Conservation (phyloP, 352 stramenopile species). For the Phytopythium oedochilum region DNA sequence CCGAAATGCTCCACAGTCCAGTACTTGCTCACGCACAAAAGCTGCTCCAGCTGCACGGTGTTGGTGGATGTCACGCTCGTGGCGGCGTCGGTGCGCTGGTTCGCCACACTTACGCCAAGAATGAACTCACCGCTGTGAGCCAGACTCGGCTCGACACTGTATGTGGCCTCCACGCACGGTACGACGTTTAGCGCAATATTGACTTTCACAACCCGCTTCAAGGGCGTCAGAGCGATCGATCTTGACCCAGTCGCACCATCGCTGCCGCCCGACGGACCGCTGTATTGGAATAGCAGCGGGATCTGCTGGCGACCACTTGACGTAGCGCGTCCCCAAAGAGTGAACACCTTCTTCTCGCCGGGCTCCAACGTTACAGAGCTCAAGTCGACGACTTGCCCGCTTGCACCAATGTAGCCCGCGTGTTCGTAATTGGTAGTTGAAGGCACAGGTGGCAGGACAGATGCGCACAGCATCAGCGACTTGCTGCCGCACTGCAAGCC, state of each 20-base stretch:
- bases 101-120: conserved; percentile 63
- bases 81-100: conserved; percentile 33
- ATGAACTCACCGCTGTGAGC: conserved; percentile 60
- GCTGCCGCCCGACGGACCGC: conserved; percentile 15
- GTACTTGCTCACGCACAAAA: conserved; percentile 53
- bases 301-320: conserved; percentile 35
- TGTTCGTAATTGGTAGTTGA: conserved; percentile 15
- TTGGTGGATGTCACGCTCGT: conserved; percentile 11
- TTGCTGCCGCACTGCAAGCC: conserved; percentile 63
- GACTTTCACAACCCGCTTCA: conserved; percentile 42
- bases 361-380: conserved; percentile 38
- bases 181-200: conserved; percentile 58
- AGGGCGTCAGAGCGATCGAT: conserved; percentile 5
- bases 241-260: conserved; percentile 5
- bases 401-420: conserved; percentile 54
- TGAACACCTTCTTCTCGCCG: conserved; percentile 42
- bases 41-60: conserved; percentile 44
- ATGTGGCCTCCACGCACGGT: conserved; percentile 54
- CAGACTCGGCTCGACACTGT: conserved; percentile 71
- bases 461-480: conserved; percentile 54
- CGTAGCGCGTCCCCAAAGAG: conserved; percentile 44
- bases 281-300: conserved; percentile 73
- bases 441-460: conserved; percentile 4
- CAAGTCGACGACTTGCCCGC: conserved; percentile 61
- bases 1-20: conserved; percentile 57